Evolutionary conservation across 208 protist species (phyloP).

Genomic region (Acanthamoeba culbertsoni): DNA sequence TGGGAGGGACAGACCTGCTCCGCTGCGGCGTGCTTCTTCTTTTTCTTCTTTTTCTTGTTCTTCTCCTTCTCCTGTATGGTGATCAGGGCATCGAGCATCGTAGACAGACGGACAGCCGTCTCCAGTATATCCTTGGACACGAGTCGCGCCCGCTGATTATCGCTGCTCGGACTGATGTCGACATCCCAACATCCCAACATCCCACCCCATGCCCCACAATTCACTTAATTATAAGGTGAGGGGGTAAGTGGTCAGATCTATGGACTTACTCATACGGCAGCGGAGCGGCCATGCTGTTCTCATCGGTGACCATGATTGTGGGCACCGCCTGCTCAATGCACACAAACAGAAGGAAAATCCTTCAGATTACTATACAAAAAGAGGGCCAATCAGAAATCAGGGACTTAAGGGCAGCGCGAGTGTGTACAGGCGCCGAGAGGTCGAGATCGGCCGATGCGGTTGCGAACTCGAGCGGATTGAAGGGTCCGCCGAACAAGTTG

Average conservation of each 20-base stretch:
- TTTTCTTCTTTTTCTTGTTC: neutral
- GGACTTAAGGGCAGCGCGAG: neutral
- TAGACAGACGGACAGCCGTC: neutral
- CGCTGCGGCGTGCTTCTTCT: neutral
- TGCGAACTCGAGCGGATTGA: constrained; percentile 36
- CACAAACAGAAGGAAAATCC: too few species aligned
- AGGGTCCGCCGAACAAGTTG: constrained; percentile 47
- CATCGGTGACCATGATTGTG: neutral
- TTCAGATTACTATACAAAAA: too few species aligned
- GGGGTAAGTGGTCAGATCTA: too few species aligned
- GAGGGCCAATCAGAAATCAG: too few species aligned
- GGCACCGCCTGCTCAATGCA: too few species aligned
- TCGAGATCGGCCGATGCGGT: neutral
- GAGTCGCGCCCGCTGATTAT: constrained; percentile 32
- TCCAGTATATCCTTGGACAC: constrained; percentile 49
- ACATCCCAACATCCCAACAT: too few species aligned
- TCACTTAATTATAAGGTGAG: too few species aligned
- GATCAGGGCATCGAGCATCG: neutral
- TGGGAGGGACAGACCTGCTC: too few species aligned
- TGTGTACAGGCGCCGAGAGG: neutral
- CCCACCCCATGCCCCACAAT: too few species aligned
- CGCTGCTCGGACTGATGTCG: neutral
- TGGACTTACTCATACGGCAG: neutral
- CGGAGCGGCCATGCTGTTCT: neutral
- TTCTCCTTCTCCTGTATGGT: neutral